Evolutionary conservation across 176 grass and related monocot species (phyloP).

Genomic region (maize (Zea mays)): Zm-B73-REFERENCE-NAM-5.0 NC_050104.1:129338501-129339000

Average conservation of each 20-base stretch:
- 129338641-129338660: conserved; percentile 12
- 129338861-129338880: neutral
- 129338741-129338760: neutral
- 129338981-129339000: conserved; percentile 97
- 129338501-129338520: neutral
- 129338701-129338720: conserved; percentile 21
- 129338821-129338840: conserved; percentile 3
- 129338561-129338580: conserved; percentile 8
- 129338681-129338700: neutral
- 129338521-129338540: conserved; percentile 12
- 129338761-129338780: conserved; percentile 18
- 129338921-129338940: conserved; percentile 81
- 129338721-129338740: conserved; percentile 15
- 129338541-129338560: conserved; percentile 20
- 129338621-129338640: neutral
- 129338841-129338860: neutral
- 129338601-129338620: neutral
- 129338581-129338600: neutral
- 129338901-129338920: conserved; percentile 25
- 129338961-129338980: conserved; percentile 80
- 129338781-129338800: neutral
- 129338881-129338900: neutral
- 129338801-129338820: neutral
- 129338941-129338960: conserved; percentile 99
- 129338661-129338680: neutral